These are phyloP conservation scores for Xanthoconium purpureum DNA, from an alignment of 768 basidiomycete genomes.

Conservation along the genomic window DNA sequence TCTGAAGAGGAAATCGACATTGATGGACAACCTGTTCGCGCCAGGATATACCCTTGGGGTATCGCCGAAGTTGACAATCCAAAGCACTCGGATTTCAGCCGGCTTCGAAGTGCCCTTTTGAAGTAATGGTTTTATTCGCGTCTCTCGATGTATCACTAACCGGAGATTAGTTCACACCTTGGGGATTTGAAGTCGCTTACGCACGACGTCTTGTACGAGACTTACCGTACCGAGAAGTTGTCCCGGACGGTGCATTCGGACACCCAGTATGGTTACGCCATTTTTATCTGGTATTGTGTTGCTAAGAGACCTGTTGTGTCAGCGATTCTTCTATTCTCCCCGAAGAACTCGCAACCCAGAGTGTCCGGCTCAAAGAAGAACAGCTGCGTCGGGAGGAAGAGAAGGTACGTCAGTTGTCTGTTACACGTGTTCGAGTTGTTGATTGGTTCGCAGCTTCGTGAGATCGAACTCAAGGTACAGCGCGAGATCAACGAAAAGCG, in stretches of 20 bases:
- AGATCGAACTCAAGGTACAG: constrained; percentile 97
- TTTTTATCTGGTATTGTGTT: constrained; percentile 5
- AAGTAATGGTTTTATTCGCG: constrained; percentile 49
- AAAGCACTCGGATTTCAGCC: constrained; percentile 98
- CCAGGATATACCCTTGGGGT: constrained; percentile 97
- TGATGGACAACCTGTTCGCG: constrained; percentile 87
- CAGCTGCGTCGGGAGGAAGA: constrained; percentile 96
- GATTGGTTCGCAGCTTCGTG: constrained; percentile 63
- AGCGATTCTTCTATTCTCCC: constrained; percentile 90
- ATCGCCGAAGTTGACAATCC: constrained; percentile 98
- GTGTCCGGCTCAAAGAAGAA: constrained; percentile 97
- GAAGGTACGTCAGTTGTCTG: constrained; percentile 51
- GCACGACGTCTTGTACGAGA: constrained; percentile 92
- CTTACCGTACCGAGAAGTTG: constrained; percentile 96
- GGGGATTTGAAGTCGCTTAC: constrained; percentile 93
- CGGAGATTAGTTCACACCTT: constrained; percentile 71
- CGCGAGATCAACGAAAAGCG: constrained; percentile 97
- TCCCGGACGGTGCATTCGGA: constrained; percentile 85
- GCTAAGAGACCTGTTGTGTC: constrained; percentile 23
- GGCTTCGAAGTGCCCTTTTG: constrained; percentile 86
- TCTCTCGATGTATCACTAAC: constrained; percentile 9
- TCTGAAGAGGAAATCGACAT: constrained; percentile 96
- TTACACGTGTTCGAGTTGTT: constrained; percentile 6
- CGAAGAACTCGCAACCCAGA: constrained; percentile 95
- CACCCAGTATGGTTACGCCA: constrained; percentile 49